phyloP scores from a whole-genome alignment of 305 asterid genomes.

The Salvia sclarea region DNA sequence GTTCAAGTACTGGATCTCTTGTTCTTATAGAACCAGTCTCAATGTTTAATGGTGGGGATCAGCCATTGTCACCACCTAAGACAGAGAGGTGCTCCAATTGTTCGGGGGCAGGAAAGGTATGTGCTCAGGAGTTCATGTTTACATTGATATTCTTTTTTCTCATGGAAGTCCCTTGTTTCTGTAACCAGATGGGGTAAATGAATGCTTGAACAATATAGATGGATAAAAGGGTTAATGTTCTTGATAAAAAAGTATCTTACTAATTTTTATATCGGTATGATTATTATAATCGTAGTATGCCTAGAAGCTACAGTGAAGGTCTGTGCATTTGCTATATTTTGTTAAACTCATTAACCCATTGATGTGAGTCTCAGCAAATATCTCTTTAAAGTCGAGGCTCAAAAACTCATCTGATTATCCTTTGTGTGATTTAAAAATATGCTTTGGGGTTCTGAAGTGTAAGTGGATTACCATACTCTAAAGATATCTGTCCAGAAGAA shows the following conservation, averaged over 20 bases:
- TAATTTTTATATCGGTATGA: not conserved
- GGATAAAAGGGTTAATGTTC: not conserved
- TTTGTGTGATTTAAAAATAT: not conserved
- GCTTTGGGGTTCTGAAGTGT: not conserved
- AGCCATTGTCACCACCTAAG: slow-evolving; percentile 68
- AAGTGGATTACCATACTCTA: not conserved
- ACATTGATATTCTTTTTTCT: not conserved
- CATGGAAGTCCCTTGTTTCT: not conserved
- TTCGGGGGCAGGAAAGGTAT: slow-evolving; percentile 94
- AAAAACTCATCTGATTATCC: not conserved
- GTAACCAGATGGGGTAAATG: not conserved
- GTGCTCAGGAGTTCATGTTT: slow-evolving; percentile 6
- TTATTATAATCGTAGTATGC: not conserved
- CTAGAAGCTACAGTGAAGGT: not conserved
- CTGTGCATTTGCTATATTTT: not conserved
- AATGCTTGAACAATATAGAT: not conserved
- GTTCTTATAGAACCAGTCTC: slow-evolving; percentile 81
- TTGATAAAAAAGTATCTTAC: not conserved
- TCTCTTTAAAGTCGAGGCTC: not conserved
- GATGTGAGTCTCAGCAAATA: not conserved
- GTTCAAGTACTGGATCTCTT: slow-evolving; percentile 80
- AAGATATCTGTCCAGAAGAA: not conserved
- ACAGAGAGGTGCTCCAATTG: slow-evolving; percentile 88
- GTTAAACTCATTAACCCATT: slow-evolving; percentile 2
- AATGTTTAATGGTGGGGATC: slow-evolving; percentile 46